Conservation (phyloP, 805 yeast genomes). For the Ogataea glucozyma region DNA sequence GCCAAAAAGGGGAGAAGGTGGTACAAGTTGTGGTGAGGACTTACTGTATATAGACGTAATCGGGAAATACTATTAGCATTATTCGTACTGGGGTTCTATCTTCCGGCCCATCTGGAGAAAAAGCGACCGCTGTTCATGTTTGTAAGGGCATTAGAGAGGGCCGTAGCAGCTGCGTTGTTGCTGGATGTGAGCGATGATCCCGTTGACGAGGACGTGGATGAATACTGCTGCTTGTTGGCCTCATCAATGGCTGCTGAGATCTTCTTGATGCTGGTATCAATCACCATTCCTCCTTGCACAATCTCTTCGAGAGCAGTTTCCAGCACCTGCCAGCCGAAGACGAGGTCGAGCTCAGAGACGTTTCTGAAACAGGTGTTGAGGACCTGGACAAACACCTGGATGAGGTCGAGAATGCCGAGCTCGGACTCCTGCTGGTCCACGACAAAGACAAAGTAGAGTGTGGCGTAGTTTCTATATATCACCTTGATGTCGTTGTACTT, state of each 20-base stretch:
- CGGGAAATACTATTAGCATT: background rate
- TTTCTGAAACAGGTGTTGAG: slow-evolving; percentile 89
- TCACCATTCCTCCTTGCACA: slow-evolving; percentile 97
- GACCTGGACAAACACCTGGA: slow-evolving; percentile 95
- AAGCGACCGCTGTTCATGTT: slow-evolving; percentile 13
- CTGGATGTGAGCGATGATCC: slow-evolving; percentile 13
- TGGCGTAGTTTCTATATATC: slow-evolving; percentile 92
- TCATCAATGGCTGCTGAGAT: slow-evolving; percentile 85
- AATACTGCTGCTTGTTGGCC: slow-evolving; percentile 53
- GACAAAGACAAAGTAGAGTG: slow-evolving; percentile 91
- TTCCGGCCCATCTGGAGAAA: slow-evolving; percentile 19
- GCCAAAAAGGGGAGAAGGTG: slow-evolving; percentile 31
- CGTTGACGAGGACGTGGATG: slow-evolving; percentile 23
- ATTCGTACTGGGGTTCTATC: slow-evolving; percentile 1
- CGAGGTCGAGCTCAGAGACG: slow-evolving; percentile 93
- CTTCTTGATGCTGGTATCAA: slow-evolving; percentile 80
- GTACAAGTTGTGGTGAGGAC: slow-evolving; percentile 26
- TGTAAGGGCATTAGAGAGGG: slow-evolving; percentile 14
- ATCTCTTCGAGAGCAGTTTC: slow-evolving; percentile 90
- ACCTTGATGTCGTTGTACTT: slow-evolving; percentile 78
- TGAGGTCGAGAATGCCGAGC: slow-evolving; percentile 87
- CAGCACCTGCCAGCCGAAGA: slow-evolving; percentile 97
- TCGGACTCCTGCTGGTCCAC: slow-evolving; percentile 97
- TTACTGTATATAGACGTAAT: no score
- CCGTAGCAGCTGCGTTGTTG: slow-evolving; percentile 4